Evolutionary conservation across 2,329 filamentous ascomycete genomes (phyloP).

Genomic region (Bipolaris victoriae): DNA sequence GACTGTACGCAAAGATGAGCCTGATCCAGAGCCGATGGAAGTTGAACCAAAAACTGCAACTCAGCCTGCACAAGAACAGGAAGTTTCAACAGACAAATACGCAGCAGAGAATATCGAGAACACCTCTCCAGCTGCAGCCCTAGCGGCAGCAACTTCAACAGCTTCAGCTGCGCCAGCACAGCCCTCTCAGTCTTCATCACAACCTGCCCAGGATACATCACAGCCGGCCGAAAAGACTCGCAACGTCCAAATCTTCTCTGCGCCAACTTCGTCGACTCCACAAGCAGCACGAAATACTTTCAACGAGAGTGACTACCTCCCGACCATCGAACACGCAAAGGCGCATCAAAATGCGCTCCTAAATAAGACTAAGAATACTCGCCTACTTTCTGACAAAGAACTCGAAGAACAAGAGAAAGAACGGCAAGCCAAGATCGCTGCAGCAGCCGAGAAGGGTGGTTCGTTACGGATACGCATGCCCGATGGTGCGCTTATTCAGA

Average conservation of each 20-base stretch:
- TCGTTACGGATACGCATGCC: constrained; percentile 85
- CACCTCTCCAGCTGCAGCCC: constrained; percentile 24
- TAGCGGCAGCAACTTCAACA: constrained; percentile 31
- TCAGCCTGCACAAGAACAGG: constrained; percentile 19
- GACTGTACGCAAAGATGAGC: constrained; percentile 29
- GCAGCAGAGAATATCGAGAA: constrained; percentile 25
- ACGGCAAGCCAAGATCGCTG: constrained; percentile 68
- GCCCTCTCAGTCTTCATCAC: background rate
- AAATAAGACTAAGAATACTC: constrained; percentile 70
- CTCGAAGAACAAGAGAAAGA: constrained; percentile 71
- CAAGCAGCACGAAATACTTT: constrained; percentile 71
- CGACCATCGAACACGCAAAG: constrained; percentile 76
- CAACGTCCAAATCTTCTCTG: constrained; percentile 75
- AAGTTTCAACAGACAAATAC: constrained; percentile 23
- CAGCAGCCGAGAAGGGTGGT: constrained; percentile 65
- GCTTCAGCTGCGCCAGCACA: constrained; percentile 25
- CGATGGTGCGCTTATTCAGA: constrained; percentile 79
- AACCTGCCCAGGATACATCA: constrained; percentile 11
- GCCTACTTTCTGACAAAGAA: constrained; percentile 83
- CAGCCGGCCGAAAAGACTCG: constrained; percentile 33
- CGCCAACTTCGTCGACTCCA: constrained; percentile 76
- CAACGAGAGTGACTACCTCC: constrained; percentile 77
- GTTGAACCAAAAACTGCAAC: constrained; percentile 30
- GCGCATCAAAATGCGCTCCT: constrained; percentile 73
- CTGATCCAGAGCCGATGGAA: constrained; percentile 40